These are phyloP conservation scores for Pelargonium exstipulatum DNA, from an alignment of 441 rosid species.

Conservation along the genomic window DNA sequence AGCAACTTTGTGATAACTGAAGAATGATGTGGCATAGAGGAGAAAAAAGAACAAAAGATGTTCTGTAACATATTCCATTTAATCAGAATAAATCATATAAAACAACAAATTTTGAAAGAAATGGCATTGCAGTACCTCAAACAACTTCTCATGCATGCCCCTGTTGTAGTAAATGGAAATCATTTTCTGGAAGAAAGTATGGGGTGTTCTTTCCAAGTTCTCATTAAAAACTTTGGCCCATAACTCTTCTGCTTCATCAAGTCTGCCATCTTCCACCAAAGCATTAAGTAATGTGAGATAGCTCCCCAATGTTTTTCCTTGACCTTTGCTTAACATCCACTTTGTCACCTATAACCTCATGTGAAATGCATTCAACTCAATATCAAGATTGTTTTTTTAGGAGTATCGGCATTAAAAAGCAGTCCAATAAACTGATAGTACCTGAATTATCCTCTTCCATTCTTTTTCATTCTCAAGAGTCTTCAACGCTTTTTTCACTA, in stretches of 20 bases:
- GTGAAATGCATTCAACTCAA: not conserved
- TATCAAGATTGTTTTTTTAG: not conserved
- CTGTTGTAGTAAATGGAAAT: constrained; percentile 63
- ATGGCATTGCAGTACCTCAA: constrained; percentile 51
- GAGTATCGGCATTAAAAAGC: not conserved
- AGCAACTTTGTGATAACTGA: not conserved
- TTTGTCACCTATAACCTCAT: constrained; percentile 54
- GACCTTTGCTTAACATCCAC: constrained; percentile 99
- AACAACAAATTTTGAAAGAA: constrained; percentile 8
- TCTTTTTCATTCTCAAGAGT: constrained; percentile 64
- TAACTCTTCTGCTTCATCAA: constrained; percentile 86
- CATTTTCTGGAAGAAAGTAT: constrained; percentile 71
- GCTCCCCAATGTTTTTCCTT: constrained; percentile 89
- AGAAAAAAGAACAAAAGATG: not conserved
- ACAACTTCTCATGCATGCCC: constrained; percentile 76
- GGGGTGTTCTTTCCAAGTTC: constrained; percentile 65
- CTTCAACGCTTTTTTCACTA: constrained; percentile 85
- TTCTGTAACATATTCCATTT: not conserved
- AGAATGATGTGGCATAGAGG: not conserved
- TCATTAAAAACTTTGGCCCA: constrained; percentile 67
- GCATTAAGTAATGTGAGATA: constrained; percentile 74
- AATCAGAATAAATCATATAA: not conserved
- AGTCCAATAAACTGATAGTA: constrained; percentile 8
- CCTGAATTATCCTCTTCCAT: constrained; percentile 97
- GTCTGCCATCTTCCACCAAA: constrained; percentile 75